These are phyloP conservation scores for Phaffomyces opuntiae DNA, from an alignment of 805 yeast genomes.

Conservation along the genomic window DNA sequence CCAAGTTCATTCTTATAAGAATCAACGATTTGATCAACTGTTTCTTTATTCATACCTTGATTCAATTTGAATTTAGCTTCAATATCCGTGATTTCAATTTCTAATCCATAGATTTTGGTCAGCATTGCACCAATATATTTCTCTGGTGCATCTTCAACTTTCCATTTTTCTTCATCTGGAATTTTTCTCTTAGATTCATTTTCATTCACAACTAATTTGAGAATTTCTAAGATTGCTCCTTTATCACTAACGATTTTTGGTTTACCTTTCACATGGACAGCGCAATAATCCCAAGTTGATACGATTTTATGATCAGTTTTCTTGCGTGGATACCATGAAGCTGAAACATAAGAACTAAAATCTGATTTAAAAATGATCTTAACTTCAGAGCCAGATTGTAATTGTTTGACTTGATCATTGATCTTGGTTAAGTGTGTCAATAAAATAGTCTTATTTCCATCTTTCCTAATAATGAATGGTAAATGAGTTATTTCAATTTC, in stretches of 20 bases:
- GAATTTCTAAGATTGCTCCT: slow-evolving; percentile 38
- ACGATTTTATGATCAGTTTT: slow-evolving; percentile 51
- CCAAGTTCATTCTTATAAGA: slow-evolving; percentile 37
- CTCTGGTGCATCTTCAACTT: slow-evolving; percentile 50
- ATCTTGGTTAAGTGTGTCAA: slow-evolving; percentile 49
- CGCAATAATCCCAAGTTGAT: slow-evolving; percentile 65
- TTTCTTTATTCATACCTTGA: slow-evolving; percentile 38
- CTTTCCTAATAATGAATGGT: slow-evolving; percentile 39
- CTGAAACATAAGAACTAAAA: slow-evolving; percentile 46
- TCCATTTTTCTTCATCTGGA: slow-evolving; percentile 37
- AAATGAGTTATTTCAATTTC: slow-evolving; percentile 47
- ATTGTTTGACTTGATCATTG: slow-evolving; percentile 42
- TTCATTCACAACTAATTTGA: slow-evolving; percentile 37
- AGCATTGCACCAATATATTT: slow-evolving; percentile 34
- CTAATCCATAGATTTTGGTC: slow-evolving; percentile 49
- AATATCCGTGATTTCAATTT: slow-evolving; percentile 38
- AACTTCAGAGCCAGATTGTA: slow-evolving; percentile 29
- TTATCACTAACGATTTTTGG: slow-evolving; percentile 36
- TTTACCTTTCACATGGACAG: slow-evolving; percentile 49
- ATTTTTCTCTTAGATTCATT: slow-evolving; percentile 34
- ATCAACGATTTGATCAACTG: slow-evolving; percentile 44
- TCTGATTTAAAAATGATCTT: slow-evolving; percentile 45
- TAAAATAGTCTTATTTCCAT: slow-evolving; percentile 31
- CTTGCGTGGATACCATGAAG: slow-evolving; percentile 53
- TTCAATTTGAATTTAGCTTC: slow-evolving; percentile 54